Evolutionary conservation across 768 basidiomycete species (phyloP), one percentile per base, ranked within the genome.

Genomic region (Dioszegia hungarica): DNA sequence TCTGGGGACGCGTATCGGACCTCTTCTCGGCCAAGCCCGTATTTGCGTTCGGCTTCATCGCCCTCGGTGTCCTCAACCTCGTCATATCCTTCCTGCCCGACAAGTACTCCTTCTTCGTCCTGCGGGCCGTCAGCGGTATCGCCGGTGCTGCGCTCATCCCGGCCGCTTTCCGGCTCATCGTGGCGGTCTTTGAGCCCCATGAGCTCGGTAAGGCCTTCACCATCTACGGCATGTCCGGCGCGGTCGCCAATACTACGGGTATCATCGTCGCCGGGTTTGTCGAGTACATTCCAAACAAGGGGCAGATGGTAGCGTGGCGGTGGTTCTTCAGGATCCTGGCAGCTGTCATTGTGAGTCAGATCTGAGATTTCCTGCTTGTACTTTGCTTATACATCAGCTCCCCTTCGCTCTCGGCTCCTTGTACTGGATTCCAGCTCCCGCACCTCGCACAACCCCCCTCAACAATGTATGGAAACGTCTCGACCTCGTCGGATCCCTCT

Each of bases 301-400:
- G 63, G 2, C 63, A 68, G 28, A 54, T 58, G 49, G 52, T 57
- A 17, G 54, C 54, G 0, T 73, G 68, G 68, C 43, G 66, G 6
- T 73, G 68, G 68, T 66, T 68, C 47, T 70, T 66, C 60, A 55
- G 64, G 2, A 44, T 68, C 37, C 36, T 70, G 39, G 54, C 54
- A 29, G 29, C 36, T 22, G 40, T 61, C 37, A 55, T 56, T 20
- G 49, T 51, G 25, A 51, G 49, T 51, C 19, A 8, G 14, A n/a
- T n/a, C n/a, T 37, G 19, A 19, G 9, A 22, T 27, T 37, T 19
- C 27, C 31, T 3, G 17, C 36, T 49, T 15, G 20, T 6, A 12
- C n/a, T 20, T 5, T 5, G 49, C 49, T 51, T 15, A 51, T 36
- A 15, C 19, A 17, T 4, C 34, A 51, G 49, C 49, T 61, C 12